Conservation (phyloP, 225 moss, liverwort and hornwort species). For the Straminergon stramineum region DNA sequence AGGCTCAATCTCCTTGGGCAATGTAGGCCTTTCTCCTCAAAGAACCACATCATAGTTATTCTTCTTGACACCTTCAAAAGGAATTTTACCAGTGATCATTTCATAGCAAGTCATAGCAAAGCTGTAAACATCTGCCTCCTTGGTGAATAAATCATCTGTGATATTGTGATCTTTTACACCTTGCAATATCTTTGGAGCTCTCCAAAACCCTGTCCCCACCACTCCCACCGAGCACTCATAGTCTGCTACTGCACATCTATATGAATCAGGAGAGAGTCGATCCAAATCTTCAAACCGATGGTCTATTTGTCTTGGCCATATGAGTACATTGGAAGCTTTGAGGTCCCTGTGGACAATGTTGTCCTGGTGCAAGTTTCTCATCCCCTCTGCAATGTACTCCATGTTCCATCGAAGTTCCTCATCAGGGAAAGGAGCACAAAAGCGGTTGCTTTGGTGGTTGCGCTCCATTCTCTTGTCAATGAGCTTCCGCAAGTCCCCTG, state of each 20-base stretch:
- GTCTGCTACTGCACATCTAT: background rate
- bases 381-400: background rate
- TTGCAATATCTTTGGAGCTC: background rate
- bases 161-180: background rate
- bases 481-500: background rate
- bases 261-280: fast-evolving
- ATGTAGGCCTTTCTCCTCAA: background rate
- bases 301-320: fast-evolving
- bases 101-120: background rate
- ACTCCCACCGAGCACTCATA: background rate
- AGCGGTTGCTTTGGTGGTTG: background rate
- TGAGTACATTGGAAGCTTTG: background rate
- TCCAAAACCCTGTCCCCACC: background rate
- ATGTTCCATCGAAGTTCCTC: background rate
- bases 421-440: background rate
- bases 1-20: background rate
- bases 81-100: background rate
- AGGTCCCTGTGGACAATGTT: background rate
- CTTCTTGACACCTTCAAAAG: background rate
- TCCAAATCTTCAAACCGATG: fast-evolving
- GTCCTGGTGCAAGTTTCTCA: background rate
- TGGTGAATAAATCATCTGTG: background rate
- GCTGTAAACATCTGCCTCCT: background rate
- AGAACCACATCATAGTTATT: background rate
- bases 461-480: background rate